Evolutionary conservation across 2,329 filamentous ascomycete genomes (phyloP).

Genomic region (Fusarium beomiforme): DNA sequence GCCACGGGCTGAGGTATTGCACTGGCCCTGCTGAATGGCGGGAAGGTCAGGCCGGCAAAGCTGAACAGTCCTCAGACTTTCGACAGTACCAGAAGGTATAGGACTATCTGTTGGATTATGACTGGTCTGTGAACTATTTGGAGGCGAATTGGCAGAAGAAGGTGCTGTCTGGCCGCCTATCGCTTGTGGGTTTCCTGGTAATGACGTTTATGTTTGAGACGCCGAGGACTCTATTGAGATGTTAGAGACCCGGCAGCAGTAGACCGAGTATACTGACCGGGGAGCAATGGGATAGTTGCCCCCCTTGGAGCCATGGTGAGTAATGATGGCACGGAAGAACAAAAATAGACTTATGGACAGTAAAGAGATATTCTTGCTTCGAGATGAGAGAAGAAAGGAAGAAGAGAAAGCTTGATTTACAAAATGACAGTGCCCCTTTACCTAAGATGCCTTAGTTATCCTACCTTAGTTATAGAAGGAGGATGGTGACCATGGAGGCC

Average conservation of each 20-base stretch:
- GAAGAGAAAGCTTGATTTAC: neutral
- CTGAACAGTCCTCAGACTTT: too few relatives aligned
- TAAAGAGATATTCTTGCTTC: neutral
- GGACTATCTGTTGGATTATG: too few relatives aligned
- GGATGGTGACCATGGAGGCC: neutral
- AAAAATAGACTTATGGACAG: neutral
- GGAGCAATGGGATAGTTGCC: too few relatives aligned
- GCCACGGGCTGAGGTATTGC: too few relatives aligned
- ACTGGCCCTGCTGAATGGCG: neutral
- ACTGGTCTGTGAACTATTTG: too few relatives aligned
- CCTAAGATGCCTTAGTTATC: neutral
- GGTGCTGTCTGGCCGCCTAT: too few relatives aligned
- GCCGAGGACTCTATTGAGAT: too few relatives aligned
- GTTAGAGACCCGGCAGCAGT: too few relatives aligned
- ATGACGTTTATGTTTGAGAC: too few relatives aligned
- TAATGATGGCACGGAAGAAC: neutral
- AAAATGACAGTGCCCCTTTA: neutral
- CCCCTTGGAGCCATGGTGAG: neutral
- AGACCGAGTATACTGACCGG: neutral
- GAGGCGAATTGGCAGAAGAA: too few relatives aligned
- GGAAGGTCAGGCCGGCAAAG: neutral
- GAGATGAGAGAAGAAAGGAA: neutral
- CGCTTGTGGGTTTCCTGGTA: too few relatives aligned
- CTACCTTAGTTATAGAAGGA: neutral
- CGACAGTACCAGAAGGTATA: too few relatives aligned